Base-by-base conservation (phyloP, 108 stramenopile genomes). In the Schizochytrium sp. region DNA sequence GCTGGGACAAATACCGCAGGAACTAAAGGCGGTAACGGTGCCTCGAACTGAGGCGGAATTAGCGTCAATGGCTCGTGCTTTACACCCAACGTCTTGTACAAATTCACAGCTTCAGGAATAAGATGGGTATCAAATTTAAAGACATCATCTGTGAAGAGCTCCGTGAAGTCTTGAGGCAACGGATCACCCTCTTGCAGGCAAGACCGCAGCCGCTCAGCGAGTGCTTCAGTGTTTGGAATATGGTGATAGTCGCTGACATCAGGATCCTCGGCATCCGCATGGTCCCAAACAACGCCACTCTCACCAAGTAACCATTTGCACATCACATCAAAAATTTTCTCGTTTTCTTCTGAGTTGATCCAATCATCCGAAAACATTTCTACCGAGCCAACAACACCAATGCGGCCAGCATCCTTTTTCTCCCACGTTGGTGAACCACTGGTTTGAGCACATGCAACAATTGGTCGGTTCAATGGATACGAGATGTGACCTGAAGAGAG, bases 321-420 rank as follows among this genome's bases (percentile, higher is more conserved):
- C 3, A 96, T 55, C 10, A 95, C 91, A 58, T 95, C 94, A 57
- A 88, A 91, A 10, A 96, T 72, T 87, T 91, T 89, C 0, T 72
- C 88, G 89, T 96, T 96, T 41, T 96, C 94, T 60, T 96, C 95
- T 92, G 96, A 94, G 87, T 95, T 94, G 7, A 96, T 53, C 94
- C 94, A 96, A n/a, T 92, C 91, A 87, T 96, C 96, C 8, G 91
- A 87, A 56, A 96, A 95, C 3, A 96, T 92, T 41, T 96, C 95
- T 2, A 91, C 92, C 28, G 95, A 94, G 41, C 95, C 96, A 12
- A 95, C 72, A 0, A 94, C 95, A 38, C 95, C 64, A n/a, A 96
- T 57, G 53, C 96, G 90, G 15, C 95, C 95, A 8, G 57, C 61
- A 58, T 3, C 19, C 61, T 88, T 73, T n/a, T n/a, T n/a, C 38